Evolutionary conservation across 2,329 filamentous ascomycete species (phyloP).

Genomic region (Trichoderma atrobrunneum): DNA sequence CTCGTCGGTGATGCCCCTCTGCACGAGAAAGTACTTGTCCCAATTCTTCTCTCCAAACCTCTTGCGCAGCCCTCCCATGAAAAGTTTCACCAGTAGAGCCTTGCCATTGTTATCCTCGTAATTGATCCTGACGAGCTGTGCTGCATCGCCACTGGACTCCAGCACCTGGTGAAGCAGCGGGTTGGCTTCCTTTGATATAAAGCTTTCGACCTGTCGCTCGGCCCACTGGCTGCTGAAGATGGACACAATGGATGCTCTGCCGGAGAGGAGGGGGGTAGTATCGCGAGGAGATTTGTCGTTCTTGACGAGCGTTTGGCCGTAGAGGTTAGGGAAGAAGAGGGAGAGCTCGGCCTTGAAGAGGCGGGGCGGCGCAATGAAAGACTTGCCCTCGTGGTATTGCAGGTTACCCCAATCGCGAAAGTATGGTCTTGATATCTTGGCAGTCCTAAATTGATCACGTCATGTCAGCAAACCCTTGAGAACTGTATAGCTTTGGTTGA

Average conservation of each 20-base stretch:
- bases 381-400: constrained; percentile 80
- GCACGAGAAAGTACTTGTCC: constrained; percentile 61
- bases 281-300: constrained; percentile 51
- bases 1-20: constrained; percentile 56
- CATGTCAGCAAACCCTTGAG: background rate
- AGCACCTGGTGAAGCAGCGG: constrained; percentile 65
- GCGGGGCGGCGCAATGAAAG: constrained; percentile 80
- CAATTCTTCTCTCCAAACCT: constrained; percentile 52
- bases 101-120: constrained; percentile 77
- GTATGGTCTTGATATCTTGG: constrained; percentile 80
- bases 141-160: constrained; percentile 48
- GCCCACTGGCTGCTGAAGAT: constrained; percentile 86
- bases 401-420: constrained; percentile 95
- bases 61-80: constrained; percentile 52
- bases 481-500: background rate
- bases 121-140: constrained; percentile 84
- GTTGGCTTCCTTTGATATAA: constrained; percentile 64
- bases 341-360: constrained; percentile 79
- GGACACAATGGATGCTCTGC: constrained; percentile 73
- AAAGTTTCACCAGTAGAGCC: constrained; percentile 56
- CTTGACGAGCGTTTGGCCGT: constrained; percentile 71
- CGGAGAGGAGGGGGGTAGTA: constrained; percentile 72
- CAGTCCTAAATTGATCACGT: constrained; percentile 49
- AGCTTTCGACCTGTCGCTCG: constrained; percentile 72
- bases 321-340: constrained; percentile 91